Percentiles rank a stretch among this genome's conserved stretches.
phyloP scores from a whole-genome alignment of 208 protist species.

The Crithidia thermophila region DNA sequence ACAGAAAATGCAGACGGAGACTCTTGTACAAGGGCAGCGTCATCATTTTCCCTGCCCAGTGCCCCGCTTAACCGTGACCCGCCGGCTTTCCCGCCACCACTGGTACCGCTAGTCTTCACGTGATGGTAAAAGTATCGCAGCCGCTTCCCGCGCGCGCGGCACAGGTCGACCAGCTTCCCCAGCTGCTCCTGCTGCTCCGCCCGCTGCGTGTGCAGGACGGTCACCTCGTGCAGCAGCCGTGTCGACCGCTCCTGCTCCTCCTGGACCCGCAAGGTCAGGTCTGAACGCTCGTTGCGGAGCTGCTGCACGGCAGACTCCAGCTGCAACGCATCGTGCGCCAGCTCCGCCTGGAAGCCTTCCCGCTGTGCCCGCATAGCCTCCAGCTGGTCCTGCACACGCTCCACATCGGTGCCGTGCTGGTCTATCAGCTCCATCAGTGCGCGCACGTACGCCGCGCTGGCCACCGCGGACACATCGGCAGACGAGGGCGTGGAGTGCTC shows the following conservation, averaged over 20 bases:
- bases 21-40: no score
- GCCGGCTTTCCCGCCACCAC: background rate
- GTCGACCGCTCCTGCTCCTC: constrained; percentile 63
- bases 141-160: constrained; percentile 25
- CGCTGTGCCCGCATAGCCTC: constrained; percentile 16
- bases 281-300: constrained; percentile 44
- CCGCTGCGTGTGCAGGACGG: constrained; percentile 49
- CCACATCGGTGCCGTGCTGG: constrained; percentile 15
- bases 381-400: constrained; percentile 4
- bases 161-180: constrained; percentile 41
- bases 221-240: constrained; percentile 73
- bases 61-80: no score
- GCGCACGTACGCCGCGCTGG: constrained; percentile 37
- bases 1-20: no score
- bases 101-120: background rate
- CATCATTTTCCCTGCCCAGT: no score
- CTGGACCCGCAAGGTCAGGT: constrained; percentile 54
- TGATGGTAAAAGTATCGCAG: constrained; percentile 17
- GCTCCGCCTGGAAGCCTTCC: constrained; percentile 27
- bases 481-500: constrained; percentile 14
- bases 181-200: constrained; percentile 43
- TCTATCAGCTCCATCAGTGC: constrained; percentile 35
- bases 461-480: constrained; percentile 31
- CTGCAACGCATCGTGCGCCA: constrained; percentile 24
- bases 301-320: constrained; percentile 43